These are phyloP conservation scores for Gryganskiella cystojenkinii DNA, from an alignment of 192 early-diverging fungal genomes.

Conservation along the genomic window DNA sequence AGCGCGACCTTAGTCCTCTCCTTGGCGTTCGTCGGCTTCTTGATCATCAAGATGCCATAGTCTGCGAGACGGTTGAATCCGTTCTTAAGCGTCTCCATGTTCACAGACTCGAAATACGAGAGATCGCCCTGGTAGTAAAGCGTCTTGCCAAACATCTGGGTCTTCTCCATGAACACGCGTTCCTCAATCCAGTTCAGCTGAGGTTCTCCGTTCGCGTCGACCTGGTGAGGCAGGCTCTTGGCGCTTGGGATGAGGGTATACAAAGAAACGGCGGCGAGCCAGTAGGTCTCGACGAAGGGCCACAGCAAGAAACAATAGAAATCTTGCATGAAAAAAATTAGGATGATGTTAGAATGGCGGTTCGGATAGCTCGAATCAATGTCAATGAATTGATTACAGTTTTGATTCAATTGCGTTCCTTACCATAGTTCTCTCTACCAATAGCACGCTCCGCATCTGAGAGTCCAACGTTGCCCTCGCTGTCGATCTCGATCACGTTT, in stretches of 20 bases:
- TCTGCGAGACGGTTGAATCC: constrained; percentile 77
- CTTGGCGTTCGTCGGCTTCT: constrained; percentile 57
- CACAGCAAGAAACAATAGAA: constrained; percentile 87
- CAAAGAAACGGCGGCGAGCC: constrained; percentile 74
- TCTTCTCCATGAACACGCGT: constrained; percentile 71
- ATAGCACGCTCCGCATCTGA: constrained; percentile 61
- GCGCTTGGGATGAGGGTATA: constrained; percentile 45
- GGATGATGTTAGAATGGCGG: constrained; percentile 3
- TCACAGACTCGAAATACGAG: constrained; percentile 84
- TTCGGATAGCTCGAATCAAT: background rate
- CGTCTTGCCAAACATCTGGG: constrained; percentile 84
- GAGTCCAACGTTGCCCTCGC: constrained; percentile 60
- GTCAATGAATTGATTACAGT: background rate
- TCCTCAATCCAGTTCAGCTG: constrained; percentile 76
- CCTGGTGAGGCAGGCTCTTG: background rate
- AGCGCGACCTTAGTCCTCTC: constrained; percentile 57
- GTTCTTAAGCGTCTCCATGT: constrained; percentile 87
- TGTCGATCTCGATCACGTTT: constrained; percentile 58
- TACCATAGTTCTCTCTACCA: constrained; percentile 74
- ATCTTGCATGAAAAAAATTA: no score
- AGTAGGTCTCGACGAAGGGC: constrained; percentile 92
- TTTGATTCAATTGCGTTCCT: background rate
- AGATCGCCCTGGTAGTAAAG: constrained; percentile 84
- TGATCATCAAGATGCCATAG: constrained; percentile 71
- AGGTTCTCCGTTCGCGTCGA: constrained; percentile 39